These are phyloP conservation scores for Pseudoscleropodium purum DNA, from an alignment of 225 moss, liverwort and hornwort species.

Conservation along the genomic window DNA sequence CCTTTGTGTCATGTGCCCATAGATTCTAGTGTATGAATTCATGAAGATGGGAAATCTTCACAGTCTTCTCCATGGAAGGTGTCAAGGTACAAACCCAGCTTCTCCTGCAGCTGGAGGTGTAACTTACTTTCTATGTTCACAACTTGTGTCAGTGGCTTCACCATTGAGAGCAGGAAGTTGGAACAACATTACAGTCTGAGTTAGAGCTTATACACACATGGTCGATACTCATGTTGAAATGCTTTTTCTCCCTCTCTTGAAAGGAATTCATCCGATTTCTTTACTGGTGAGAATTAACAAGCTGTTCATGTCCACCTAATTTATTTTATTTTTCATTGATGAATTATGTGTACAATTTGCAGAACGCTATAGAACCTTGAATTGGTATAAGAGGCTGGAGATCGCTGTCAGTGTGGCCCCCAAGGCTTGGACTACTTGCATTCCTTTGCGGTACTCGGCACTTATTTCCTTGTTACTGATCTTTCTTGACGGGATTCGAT, in stretches of 20 bases:
- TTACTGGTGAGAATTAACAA: neutral
- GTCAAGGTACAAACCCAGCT: neutral
- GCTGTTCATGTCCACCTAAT: neutral
- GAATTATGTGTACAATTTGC: neutral
- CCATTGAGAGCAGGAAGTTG: neutral
- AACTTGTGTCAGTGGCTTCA: neutral
- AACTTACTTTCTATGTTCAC: neutral
- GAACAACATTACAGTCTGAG: neutral
- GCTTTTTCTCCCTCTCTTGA: neutral
- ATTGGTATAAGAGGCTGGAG: neutral
- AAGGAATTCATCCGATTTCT: neutral
- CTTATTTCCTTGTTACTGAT: neutral
- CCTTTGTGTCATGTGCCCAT: neutral
- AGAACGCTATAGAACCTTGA: neutral
- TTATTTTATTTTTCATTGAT: neutral
- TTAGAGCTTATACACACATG: neutral
- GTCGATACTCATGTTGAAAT: neutral
- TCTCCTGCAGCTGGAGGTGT: neutral
- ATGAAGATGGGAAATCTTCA: slow-evolving; percentile 38
- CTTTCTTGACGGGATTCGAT: neutral
- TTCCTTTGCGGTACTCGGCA: slow-evolving; percentile 10
- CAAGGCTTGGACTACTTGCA: neutral
- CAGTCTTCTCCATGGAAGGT: slow-evolving; percentile 5
- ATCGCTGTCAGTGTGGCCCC: neutral
- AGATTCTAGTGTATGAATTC: slow-evolving; percentile 41